Base-by-base conservation (phyloP, 2,329 filamentous ascomycete species). In the Metarhizium guizhouense region DNA sequence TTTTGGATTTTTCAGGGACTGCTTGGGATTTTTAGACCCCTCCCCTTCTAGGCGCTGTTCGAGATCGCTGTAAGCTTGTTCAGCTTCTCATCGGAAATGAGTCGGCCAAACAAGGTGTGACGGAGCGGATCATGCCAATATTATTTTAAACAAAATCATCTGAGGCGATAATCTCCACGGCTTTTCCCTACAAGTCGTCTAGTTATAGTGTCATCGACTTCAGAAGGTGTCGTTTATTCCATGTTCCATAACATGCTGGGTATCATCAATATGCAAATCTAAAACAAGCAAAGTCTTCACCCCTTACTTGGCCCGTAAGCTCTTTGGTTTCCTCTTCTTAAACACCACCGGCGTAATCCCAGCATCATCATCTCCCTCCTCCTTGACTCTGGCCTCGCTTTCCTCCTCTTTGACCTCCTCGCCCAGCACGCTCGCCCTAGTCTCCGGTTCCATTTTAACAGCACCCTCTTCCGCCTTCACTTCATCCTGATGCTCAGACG, bases 321-420 rank as follows among this genome's bases (percentile, higher is more conserved):
- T 81, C 74, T 84, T 87, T 14, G 83, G 76, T 65, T 90, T 93
- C 54, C 88, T 76, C 73, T 91, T 92, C 72, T 92, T 93, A 71
- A 93, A 94, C 3, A 90, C 74, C 2, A 90, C 78, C 3, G 80
- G 76, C 11, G 74, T 65, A 3, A 67, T 34, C 0, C 60, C 66
- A 6, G 64, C 48, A 5, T n/a, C 30, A 8, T 52, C 53, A 16
- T 52, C 25, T 4, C 25, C 25, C 61, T 2, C 59, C 65, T 64
- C 68, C 57, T 81, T 78, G 51, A 72, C 65, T 65, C 80, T 80
- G 30, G 76, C 47, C 34, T 58, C 25, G n/a, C 57, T 25, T 2
- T 57, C 59, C 1, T 57, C 57, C 2, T 57, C 32, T 0, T 56
- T 43, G 16, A 59, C 51, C 34, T 62, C 59, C 4, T 52, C 57